Conservation (phyloP, 176 grass and related monocot species). For the Raddia distichophylla region DNA sequence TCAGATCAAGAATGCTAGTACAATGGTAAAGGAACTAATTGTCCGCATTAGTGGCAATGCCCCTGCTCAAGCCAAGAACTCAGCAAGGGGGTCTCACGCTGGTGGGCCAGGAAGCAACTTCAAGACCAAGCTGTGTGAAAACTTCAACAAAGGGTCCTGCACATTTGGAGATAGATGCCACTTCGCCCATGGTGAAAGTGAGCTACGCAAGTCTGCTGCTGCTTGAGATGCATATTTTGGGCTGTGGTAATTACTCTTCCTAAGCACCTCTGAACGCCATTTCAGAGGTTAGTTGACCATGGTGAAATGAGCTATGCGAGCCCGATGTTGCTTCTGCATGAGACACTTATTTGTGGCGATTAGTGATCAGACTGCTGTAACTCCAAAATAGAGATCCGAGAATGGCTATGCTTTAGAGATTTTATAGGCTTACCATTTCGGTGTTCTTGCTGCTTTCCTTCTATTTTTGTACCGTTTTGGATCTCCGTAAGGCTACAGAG, state of each 20-base stretch:
- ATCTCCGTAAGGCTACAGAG: neutral
- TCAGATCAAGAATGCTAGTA: slow-evolving; percentile 92
- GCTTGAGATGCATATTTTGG: slow-evolving; percentile 34
- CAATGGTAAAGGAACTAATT: slow-evolving; percentile 88
- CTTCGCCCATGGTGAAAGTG: slow-evolving; percentile 77
- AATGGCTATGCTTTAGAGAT: slow-evolving; percentile 14
- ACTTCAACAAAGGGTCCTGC: slow-evolving; percentile 83
- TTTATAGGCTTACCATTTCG: slow-evolving; percentile 19
- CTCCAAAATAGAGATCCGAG: neutral
- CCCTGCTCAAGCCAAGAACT: slow-evolving; percentile 46
- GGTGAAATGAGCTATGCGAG: slow-evolving; percentile 16
- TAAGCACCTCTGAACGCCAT: slow-evolving; percentile 10
- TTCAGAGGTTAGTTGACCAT: neutral
- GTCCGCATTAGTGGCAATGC: slow-evolving; percentile 62
- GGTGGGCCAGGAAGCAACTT: slow-evolving; percentile 62
- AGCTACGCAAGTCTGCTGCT: slow-evolving; percentile 60
- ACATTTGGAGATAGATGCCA: slow-evolving; percentile 92
- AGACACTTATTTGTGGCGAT: slow-evolving; percentile 10
- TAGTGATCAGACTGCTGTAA: slow-evolving; percentile 32
- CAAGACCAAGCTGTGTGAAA: slow-evolving; percentile 97
- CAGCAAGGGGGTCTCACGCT: slow-evolving; percentile 23
- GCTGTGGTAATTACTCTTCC: neutral
- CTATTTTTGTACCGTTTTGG: slow-evolving; percentile 36
- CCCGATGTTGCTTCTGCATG: slow-evolving; percentile 5
- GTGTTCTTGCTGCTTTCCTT: neutral